Evolutionary conservation across 129 eudicot species (phyloP).

Genomic region (Flaveria brownii): DNA sequence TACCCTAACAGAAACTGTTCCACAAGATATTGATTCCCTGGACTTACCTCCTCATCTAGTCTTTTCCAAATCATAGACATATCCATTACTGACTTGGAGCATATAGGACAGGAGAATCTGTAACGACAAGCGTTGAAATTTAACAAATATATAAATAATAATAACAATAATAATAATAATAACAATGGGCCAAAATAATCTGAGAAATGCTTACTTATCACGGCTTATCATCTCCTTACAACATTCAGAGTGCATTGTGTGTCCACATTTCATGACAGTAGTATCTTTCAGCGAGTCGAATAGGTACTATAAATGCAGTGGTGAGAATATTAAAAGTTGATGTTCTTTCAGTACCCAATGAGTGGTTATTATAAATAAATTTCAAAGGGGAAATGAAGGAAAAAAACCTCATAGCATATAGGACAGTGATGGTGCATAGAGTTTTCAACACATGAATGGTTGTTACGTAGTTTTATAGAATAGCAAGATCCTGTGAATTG

Average conservation of each 20-base stretch:
- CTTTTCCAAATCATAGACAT: slow-evolving; percentile 85
- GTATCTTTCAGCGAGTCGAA: slow-evolving; percentile 92
- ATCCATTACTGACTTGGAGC: slow-evolving; percentile 83
- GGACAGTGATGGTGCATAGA: slow-evolving; percentile 99
- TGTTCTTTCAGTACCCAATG: not conserved
- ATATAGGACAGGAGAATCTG: slow-evolving; percentile 92
- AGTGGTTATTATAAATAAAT: not conserved
- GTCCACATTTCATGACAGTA: slow-evolving; percentile 95
- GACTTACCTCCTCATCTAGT: slow-evolving; percentile 87
- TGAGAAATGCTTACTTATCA: slow-evolving; percentile 58
- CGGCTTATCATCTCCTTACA: slow-evolving; percentile 78
- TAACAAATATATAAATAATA: no score
- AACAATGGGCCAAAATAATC: not conserved
- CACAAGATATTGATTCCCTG: slow-evolving; percentile 5
- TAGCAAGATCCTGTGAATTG: slow-evolving; percentile 73
- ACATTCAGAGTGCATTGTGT: slow-evolving; percentile 91
- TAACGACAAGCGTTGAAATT: no score
- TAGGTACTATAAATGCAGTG: slow-evolving; percentile 56
- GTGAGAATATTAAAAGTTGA: not conserved
- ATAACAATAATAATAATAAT: no score
- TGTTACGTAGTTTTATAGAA: slow-evolving; percentile 62
- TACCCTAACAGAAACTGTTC: not conserved
- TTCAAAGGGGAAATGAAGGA: not conserved
- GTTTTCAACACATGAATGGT: slow-evolving; percentile 88
- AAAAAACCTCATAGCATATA: slow-evolving; percentile 85